Conservation (phyloP, 2,329 filamentous ascomycete species). For the Colletotrichum sp. region DNA sequence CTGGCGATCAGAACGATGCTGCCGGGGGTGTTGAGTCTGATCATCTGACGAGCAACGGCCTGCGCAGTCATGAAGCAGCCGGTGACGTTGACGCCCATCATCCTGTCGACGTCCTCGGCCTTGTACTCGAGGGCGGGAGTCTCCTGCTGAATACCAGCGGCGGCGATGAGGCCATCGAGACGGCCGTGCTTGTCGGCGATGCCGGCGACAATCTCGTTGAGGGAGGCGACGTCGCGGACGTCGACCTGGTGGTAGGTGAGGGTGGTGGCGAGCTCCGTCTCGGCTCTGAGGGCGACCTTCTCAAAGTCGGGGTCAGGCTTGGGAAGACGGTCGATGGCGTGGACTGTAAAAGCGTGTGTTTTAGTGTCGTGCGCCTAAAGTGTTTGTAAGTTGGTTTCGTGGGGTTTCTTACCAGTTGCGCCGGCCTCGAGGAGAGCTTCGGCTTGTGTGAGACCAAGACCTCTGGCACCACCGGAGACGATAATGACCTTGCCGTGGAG, state of each 20-base stretch:
- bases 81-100: conserved; percentile 87
- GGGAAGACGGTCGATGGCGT: conserved; percentile 68
- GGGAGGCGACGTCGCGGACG: conserved; percentile 71
- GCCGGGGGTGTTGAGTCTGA: conserved; percentile 60
- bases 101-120: conserved; percentile 75
- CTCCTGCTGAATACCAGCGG: conserved; percentile 80
- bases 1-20: conserved; percentile 73
- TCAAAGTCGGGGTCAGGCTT: conserved; percentile 63
- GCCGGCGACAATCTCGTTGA: conserved; percentile 70
- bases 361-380: not conserved
- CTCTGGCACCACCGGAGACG: conserved; percentile 78
- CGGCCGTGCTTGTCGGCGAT: conserved; percentile 76
- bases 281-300: conserved; percentile 66
- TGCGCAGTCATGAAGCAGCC: conserved; percentile 86
- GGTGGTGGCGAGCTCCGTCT: conserved; percentile 67
- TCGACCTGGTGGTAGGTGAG: conserved; percentile 81
- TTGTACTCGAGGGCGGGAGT: conserved; percentile 82
- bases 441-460: conserved; percentile 78
- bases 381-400: not conserved
- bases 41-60: conserved; percentile 82
- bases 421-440: conserved; percentile 83
- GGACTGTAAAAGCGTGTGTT: conserved; percentile 48
- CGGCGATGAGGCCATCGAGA: conserved; percentile 78
- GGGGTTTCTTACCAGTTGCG: conserved; percentile 57
- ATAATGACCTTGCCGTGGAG: conserved; percentile 76